Evolutionary conservation across 2,329 filamentous ascomycete species (phyloP), one percentile per base, ranked within the genome.

Genomic region (Dryadomyces sulphureus): DNA sequence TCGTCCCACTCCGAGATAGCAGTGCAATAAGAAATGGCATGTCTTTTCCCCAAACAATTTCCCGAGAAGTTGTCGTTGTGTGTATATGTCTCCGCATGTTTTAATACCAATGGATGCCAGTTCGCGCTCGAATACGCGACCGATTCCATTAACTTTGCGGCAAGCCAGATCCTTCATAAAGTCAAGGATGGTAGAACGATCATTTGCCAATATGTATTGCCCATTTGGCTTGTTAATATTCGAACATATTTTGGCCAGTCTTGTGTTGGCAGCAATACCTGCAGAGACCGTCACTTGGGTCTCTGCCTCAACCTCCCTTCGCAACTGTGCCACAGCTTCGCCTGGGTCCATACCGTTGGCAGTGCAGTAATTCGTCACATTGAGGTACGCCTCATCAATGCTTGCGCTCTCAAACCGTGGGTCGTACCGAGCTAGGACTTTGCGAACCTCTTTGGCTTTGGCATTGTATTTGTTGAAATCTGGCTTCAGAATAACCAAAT

Each of bases 181-280:
- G 0, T 72, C 65, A 74, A 96, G 79, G 49, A 98, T 87, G 1
- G 77, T 72, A 22, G 67, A 64, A 9, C 89, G 73, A 36, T 94
- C 81, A 45, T 73, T 84, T 0, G 81, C 72, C 2, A 96, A 67
- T 9, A 75, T 65, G 54, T 83, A 96, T 58, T 96, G 92, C 0
- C 92, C 92, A 55, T 98, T 94, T 0, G 92, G 92, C 58, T 98
- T 98, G 62, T 96, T 95, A 60, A 83, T 77, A 58, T 98, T 95
- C 17, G 87, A 94, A 55, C 84, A 87, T 27, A 98, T 94, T 63
- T 98, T 98, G 25, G 92, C 90, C 14, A 98, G 70, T 58, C 88
- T 90, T 0, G 89, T 81, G 60, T 98, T 98, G 1, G 87, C 84
- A 1, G 88, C 90, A 49, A 98, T 94, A 1, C 92, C 92, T 1